Conservation (phyloP, 495 filamentous ascomycete genomes). For the Rhypophila decipiens region DNA sequence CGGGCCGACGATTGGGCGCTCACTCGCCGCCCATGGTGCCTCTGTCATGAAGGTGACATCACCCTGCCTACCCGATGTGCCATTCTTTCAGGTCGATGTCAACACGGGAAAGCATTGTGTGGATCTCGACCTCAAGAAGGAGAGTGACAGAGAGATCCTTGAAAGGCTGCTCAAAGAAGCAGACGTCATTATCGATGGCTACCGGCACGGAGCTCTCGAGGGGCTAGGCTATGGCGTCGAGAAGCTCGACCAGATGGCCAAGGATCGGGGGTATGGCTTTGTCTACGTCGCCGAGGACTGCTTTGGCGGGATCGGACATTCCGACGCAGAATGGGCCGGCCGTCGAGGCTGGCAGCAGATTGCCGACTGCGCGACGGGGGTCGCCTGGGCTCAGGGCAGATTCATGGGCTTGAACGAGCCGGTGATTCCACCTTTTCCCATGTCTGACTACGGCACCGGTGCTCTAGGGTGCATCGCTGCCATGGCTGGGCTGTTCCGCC, state of each 20-base stretch:
- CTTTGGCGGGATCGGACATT: conserved; percentile 45
- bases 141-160: conserved; percentile 48
- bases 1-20: conserved; percentile 58
- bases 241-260: conserved; percentile 45
- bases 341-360: conserved; percentile 56
- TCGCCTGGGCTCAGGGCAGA: conserved; percentile 67
- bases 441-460: conserved; percentile 74
- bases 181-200: conserved; percentile 60
- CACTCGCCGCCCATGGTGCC: conserved; percentile 61
- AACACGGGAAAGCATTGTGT: conserved; percentile 61
- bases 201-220: conserved; percentile 60
- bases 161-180: conserved; percentile 52
- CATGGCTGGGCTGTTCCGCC: conserved; percentile 54
- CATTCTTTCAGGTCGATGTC: conserved; percentile 74
- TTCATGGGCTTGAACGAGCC: conserved; percentile 66
- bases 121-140: conserved; percentile 51
- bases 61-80: conserved; percentile 61
- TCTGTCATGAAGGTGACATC: conserved; percentile 67
- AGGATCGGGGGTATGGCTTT: conserved; percentile 50
- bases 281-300: conserved; percentile 71
- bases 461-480: conserved; percentile 59
- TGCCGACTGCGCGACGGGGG: conserved; percentile 48
- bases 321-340: conserved; percentile 39
- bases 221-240: conserved; percentile 56
- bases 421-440: conserved; percentile 74